These are phyloP conservation scores for Pleurotus tuber-regium DNA, from an alignment of 768 basidiomycete genomes.

Conservation along the genomic window DNA sequence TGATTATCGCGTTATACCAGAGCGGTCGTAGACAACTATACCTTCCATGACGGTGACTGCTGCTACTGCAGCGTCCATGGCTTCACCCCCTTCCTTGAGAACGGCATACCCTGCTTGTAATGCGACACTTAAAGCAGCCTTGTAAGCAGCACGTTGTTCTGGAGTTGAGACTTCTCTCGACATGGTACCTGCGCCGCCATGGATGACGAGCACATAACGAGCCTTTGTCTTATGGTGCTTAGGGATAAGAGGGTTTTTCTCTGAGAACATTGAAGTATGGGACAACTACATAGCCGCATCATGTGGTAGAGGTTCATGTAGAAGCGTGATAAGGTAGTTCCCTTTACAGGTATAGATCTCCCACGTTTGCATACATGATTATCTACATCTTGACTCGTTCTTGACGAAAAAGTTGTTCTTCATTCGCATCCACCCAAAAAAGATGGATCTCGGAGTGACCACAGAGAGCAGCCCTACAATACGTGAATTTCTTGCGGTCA, in stretches of 20 bases:
- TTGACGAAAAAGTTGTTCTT: slow-evolving; percentile 14
- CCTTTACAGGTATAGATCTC: slow-evolving; percentile 6
- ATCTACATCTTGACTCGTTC: neutral
- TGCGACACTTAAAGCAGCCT: slow-evolving; percentile 49
- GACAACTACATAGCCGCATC: too few species aligned
- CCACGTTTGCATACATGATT: neutral
- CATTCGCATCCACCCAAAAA: neutral
- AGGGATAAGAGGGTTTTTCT: neutral
- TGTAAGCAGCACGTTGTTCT: slow-evolving; percentile 57
- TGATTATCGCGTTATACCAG: neutral
- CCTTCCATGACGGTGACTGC: slow-evolving; percentile 77
- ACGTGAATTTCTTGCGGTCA: slow-evolving; percentile 83
- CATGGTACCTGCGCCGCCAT: slow-evolving; percentile 82
- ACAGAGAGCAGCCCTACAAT: slow-evolving; percentile 46
- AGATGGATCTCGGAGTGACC: slow-evolving; percentile 67
- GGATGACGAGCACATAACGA: slow-evolving; percentile 59
- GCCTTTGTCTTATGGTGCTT: neutral
- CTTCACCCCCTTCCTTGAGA: slow-evolving; percentile 67
- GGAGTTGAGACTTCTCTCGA: slow-evolving; percentile 53
- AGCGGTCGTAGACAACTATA: slow-evolving; percentile 19
- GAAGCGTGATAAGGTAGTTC: too few species aligned
- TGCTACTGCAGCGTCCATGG: slow-evolving; percentile 78
- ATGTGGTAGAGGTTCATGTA: too few species aligned
- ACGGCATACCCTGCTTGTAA: slow-evolving; percentile 62
- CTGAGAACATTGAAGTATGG: neutral